phyloP scores from a whole-genome alignment of 2,329 filamentous ascomycete species.

The Rhynchosporium graminicola region DNA sequence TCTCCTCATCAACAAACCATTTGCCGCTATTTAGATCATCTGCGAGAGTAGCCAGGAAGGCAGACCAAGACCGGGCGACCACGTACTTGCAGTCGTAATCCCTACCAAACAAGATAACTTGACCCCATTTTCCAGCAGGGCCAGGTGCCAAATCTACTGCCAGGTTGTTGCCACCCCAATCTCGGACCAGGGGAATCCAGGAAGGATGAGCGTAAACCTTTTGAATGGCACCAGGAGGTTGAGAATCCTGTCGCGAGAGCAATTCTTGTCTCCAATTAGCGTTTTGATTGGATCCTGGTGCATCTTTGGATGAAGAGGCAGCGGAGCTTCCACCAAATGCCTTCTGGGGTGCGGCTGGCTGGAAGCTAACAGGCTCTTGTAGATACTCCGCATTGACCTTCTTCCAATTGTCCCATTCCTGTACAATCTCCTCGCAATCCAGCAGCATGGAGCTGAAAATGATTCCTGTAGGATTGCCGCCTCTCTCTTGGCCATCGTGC shows the following conservation, averaged over 20 bases:
- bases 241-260: constrained; percentile 79
- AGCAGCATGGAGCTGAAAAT: constrained; percentile 94
- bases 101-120: constrained; percentile 93
- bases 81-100: constrained; percentile 99
- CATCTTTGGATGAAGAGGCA: constrained; percentile 70
- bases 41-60: constrained; percentile 81
- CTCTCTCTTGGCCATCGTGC: constrained; percentile 97
- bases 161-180: constrained; percentile 98
- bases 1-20: constrained; percentile 91
- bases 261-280: constrained; percentile 83
- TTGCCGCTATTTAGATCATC: constrained; percentile 91
- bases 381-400: constrained; percentile 90
- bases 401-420: constrained; percentile 97
- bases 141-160: constrained; percentile 91
- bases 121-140: constrained; percentile 88
- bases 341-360: constrained; percentile 67
- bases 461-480: constrained; percentile 86
- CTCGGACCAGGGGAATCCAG: constrained; percentile 94
- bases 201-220: constrained; percentile 90
- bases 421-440: constrained; percentile 96
- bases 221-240: constrained; percentile 83
- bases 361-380: constrained; percentile 51
- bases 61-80: constrained; percentile 85
- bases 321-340: constrained; percentile 65
- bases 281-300: constrained; percentile 54